Percentiles rank a stretch among this genome's conserved stretches.
phyloP scores from a whole-genome alignment of 2,329 filamentous ascomycete species.

The Helminthosporium solani region DNA sequence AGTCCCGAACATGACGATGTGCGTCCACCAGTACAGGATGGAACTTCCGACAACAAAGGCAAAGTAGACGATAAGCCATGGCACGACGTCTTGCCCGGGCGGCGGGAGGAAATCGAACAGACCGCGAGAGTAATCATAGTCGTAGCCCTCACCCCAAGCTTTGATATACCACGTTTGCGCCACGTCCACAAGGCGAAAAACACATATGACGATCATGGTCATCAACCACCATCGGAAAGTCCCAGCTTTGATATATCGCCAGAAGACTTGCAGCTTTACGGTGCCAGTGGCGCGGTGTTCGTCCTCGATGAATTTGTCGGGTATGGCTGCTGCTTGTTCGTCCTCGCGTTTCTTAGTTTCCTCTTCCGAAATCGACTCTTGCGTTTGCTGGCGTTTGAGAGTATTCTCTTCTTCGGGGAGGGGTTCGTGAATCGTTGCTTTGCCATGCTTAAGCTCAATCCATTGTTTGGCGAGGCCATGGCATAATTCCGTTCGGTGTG shows the following conservation, averaged over 20 bases:
- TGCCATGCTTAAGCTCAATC: constrained; percentile 66
- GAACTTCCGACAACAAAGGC: constrained; percentile 50
- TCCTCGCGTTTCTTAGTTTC: constrained; percentile 38
- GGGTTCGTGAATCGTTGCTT: constrained; percentile 46
- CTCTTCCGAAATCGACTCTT: constrained; percentile 38
- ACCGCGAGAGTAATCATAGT: constrained; percentile 30
- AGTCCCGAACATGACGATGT: constrained; percentile 71
- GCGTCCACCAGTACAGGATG: constrained; percentile 56
- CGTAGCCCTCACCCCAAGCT: constrained; percentile 79
- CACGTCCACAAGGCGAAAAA: constrained; percentile 66
- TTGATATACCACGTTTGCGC: constrained; percentile 80
- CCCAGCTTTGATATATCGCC: constrained; percentile 81
- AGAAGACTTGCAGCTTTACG: constrained; percentile 75
- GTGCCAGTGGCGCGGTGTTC: constrained; percentile 73
- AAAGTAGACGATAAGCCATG: constrained; percentile 74
- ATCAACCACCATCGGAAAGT: constrained; percentile 70
- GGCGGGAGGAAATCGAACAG: constrained; percentile 58
- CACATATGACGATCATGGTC: constrained; percentile 61
- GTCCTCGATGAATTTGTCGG: constrained; percentile 77
- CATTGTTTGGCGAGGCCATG: constrained; percentile 71
- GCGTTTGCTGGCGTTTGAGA: constrained; percentile 42
- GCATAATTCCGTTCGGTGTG: constrained; percentile 70
- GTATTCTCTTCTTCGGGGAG: constrained; percentile 51
- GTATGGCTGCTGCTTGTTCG: constrained; percentile 54
- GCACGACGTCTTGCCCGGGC: constrained; percentile 65